phyloP scores from a whole-genome alignment of 164 flowering plant species.

The Santalum album region DNA sequence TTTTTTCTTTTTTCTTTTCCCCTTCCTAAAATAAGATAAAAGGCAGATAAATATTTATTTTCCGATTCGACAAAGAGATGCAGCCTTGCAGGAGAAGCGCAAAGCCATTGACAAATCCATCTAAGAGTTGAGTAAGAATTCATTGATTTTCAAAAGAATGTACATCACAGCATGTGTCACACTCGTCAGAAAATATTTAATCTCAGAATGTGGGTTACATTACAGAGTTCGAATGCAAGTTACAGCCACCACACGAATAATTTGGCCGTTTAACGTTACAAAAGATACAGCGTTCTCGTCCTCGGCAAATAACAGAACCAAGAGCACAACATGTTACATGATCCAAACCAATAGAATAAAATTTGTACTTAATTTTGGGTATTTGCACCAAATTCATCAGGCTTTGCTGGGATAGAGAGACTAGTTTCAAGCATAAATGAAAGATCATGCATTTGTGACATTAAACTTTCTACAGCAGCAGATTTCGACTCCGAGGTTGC shows the following conservation, averaged over 20 bases:
- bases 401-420: conserved; percentile 31
- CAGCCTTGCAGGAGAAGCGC: no score
- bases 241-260: neutral
- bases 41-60: no score
- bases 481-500: conserved; percentile 7
- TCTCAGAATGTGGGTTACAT: no score
- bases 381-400: conserved; percentile 6
- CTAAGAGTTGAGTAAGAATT: no score
- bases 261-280: neutral
- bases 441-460: conserved; percentile 65
- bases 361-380: conserved; percentile 1
- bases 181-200: no score
- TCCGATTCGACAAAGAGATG: no score
- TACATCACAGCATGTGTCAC: no score
- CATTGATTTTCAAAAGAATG: no score
- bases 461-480: conserved; percentile 24
- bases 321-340: neutral
- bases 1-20: no score
- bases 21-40: no score
- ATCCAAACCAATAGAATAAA: neutral
- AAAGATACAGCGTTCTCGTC: neutral
- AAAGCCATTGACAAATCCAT: no score
- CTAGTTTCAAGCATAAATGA: conserved; percentile 51
- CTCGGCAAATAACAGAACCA: neutral
- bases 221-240: no score